phyloP scores from a whole-genome alignment of 2,329 filamentous ascomycete genomes.

The Trichophyton benhamiae region DNA sequence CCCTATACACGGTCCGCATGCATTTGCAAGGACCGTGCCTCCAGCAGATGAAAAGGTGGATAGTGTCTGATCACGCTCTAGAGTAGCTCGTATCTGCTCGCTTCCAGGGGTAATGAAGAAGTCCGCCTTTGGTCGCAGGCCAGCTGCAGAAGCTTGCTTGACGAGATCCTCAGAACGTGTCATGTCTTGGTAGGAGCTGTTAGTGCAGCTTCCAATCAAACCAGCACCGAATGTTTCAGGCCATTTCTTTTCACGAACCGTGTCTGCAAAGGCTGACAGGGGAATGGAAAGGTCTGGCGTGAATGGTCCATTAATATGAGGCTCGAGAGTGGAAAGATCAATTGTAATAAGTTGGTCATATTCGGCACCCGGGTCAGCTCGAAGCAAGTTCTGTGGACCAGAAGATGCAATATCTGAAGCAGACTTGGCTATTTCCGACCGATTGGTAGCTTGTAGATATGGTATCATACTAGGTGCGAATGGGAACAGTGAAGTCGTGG shows the following conservation, averaged over 20 bases:
- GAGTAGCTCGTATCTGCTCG: conserved; percentile 89
- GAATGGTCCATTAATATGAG: conserved; percentile 93
- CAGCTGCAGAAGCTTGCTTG: conserved; percentile 79
- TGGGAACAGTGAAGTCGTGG: conserved; percentile 91
- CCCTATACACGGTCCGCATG: conserved; percentile 85
- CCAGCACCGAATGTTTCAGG: conserved; percentile 82
- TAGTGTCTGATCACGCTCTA: conserved; percentile 79
- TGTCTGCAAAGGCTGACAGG: conserved; percentile 75
- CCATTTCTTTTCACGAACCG: conserved; percentile 76
- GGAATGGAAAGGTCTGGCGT: conserved; percentile 92
- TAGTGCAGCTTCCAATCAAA: conserved; percentile 95
- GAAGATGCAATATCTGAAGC: conserved; percentile 50
- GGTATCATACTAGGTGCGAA: conserved; percentile 73
- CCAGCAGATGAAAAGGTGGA: conserved; percentile 76
- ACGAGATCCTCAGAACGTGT: conserved; percentile 85
- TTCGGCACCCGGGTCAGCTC: conserved; percentile 65
- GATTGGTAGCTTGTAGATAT: conserved; percentile 76
- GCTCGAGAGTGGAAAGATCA: conserved; percentile 78
- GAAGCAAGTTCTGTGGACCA: conserved; percentile 53
- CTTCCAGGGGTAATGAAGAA: conserved; percentile 96
- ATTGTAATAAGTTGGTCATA: conserved; percentile 90
- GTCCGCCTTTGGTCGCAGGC: conserved; percentile 73
- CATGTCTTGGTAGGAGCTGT: conserved; percentile 99
- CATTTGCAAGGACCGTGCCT: conserved; percentile 82
- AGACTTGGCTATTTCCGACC: conserved; percentile 55